Base-by-base conservation (phyloP, 2,329 filamentous ascomycete species). In the Shiraia sp. region DNA sequence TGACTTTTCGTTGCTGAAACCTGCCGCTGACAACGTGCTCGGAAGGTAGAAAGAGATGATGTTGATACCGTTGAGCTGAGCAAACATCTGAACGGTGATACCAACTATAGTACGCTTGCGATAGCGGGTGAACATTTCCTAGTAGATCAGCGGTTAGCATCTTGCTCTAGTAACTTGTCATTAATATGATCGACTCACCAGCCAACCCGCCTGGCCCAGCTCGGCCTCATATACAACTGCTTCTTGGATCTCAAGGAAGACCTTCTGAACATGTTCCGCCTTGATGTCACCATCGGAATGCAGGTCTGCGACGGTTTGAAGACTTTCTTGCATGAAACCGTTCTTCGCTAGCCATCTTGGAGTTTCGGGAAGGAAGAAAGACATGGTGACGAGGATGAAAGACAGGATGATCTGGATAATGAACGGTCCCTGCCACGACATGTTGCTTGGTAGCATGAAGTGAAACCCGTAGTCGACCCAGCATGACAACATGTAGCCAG, bases 21-120 rank as follows among this genome's bases (percentile, higher is more conserved):
- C 69, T n/a, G 69, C 67, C 6, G 58, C 41, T 9, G 66, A 45
- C 2, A 72, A 59, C 0, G 68, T 66, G 14, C 57, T 66, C 1
- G 69, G 69, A 10, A 72, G 65, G 36, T 73, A 73, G 48, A 72
- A 72, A 4, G 70, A 72, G 42, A 72, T 71, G 51, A 72, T 66
- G 51, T 72, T 72, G 53, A 72, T 72, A 16, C 70, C 70, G 49
- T 71, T 71, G 24, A 72, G 57, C 32, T 72, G 68, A 1, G 70
- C 68, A 29, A 69, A 71, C 67, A 72, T 72, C 27, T 71, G 68
- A 7, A 65, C 69, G 0, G 68, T 71, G 40, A 72, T 70, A 34
- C 67, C 70, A 23, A 72, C 65, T 22, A 72, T 63, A 2, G 69
- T 72, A n/a, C 69, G 63, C 42, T 72, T 72, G 27, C 69, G 66